phyloP scores from a whole-genome alignment of 345 rosid genomes.

The Corchorus capsularis region DNA sequence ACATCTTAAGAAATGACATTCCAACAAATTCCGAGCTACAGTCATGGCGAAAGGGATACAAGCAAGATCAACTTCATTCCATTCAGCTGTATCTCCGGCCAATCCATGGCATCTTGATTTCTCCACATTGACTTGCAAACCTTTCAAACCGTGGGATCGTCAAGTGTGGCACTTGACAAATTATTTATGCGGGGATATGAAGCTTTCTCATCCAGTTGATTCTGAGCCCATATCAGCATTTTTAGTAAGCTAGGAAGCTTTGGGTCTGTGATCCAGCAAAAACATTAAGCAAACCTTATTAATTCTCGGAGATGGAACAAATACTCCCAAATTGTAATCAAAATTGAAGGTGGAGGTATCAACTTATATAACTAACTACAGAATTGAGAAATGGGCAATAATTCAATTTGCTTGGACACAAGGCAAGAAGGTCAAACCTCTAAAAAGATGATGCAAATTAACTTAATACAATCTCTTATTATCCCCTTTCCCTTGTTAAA shows the following conservation, averaged over 20 bases:
- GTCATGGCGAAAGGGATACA: constrained; percentile 15
- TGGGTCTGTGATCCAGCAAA: constrained; percentile 60
- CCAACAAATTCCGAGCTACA: constrained; percentile 32
- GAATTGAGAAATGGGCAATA: neutral
- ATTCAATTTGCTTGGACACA: neutral
- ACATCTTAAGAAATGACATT: constrained; percentile 13
- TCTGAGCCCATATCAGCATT: constrained; percentile 94
- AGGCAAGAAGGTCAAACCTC: neutral
- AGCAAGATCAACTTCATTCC: constrained; percentile 8
- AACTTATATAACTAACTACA: neutral
- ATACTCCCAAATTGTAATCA: neutral
- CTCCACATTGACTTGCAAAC: neutral
- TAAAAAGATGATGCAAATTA: neutral
- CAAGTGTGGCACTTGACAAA: constrained; percentile 68
- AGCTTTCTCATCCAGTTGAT: constrained; percentile 87
- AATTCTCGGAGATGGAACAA: neutral
- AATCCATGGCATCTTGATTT: constrained; percentile 7
- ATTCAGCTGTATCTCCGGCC: constrained; percentile 9
- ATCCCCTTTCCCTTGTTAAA: neutral
- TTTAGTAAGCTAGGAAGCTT: constrained; percentile 91
- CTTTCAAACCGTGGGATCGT: constrained; percentile 65
- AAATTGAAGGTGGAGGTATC: neutral
- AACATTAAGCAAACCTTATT: constrained; percentile 11
- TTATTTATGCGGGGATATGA: constrained; percentile 87
- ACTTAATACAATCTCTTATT: neutral